These are phyloP conservation scores for Rubia yunnanensis DNA, from an alignment of 257 asterid genomes.

Conservation along the genomic window DNA sequence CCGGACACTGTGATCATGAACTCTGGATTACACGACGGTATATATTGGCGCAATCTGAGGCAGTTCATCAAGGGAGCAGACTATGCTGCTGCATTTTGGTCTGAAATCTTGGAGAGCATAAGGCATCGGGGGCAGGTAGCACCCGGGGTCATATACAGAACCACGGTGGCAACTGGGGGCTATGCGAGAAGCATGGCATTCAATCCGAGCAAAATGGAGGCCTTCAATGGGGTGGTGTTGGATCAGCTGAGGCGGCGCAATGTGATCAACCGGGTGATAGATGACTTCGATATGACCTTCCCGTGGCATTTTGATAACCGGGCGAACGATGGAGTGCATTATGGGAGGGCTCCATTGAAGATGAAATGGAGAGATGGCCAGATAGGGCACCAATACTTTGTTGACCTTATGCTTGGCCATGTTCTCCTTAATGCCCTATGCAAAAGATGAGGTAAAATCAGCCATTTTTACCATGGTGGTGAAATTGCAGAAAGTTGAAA, in stretches of 20 bases:
- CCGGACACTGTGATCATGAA: constrained; percentile 86
- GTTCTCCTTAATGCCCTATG: constrained; percentile 59
- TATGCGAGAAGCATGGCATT: constrained; percentile 55
- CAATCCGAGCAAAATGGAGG: constrained; percentile 96
- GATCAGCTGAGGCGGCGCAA: constrained; percentile 60
- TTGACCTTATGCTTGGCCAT: constrained; percentile 88
- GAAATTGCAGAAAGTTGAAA: neutral
- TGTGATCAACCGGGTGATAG: constrained; percentile 43
- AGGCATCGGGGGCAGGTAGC: constrained; percentile 31
- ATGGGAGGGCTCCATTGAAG: constrained; percentile 80
- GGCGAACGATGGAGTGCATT: constrained; percentile 90
- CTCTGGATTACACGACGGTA: constrained; percentile 84
- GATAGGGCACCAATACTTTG: constrained; percentile 89
- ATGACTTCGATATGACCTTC: constrained; percentile 81
- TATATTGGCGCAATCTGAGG: constrained; percentile 52
- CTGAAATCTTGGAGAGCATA: constrained; percentile 39
- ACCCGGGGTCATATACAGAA: constrained; percentile 61
- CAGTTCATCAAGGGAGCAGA: constrained; percentile 47
- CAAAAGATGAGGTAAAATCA: constrained; percentile 16
- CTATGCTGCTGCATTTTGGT: constrained; percentile 71
- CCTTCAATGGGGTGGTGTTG: constrained; percentile 67
- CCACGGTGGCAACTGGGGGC: constrained; percentile 84
- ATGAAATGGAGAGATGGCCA: constrained; percentile 74
- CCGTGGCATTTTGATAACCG: constrained; percentile 94
- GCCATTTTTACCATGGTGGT: too few species aligned